phyloP scores from a whole-genome alignment of 1,284 basidiomycete species.

The Cutaneotrichosporon sp. region DNA sequence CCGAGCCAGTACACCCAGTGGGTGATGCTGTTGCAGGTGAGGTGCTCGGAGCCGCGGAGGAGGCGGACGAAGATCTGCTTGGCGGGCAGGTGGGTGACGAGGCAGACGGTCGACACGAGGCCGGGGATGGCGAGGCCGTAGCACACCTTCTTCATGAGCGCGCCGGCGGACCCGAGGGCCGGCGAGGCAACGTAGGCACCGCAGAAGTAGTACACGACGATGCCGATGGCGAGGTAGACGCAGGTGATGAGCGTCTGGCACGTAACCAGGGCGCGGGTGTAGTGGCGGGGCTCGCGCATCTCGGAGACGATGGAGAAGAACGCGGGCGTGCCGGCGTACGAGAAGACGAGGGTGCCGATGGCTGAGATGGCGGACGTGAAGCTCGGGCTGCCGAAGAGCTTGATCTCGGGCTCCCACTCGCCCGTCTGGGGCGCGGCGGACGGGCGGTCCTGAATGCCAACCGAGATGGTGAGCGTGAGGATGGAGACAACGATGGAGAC shows the following conservation, averaged over 20 bases:
- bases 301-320: constrained; percentile 29
- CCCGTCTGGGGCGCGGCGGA: constrained; percentile 39
- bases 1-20: constrained; percentile 47
- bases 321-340: constrained; percentile 22
- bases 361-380: constrained; percentile 33
- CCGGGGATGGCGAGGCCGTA: constrained; percentile 52
- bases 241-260: constrained; percentile 26
- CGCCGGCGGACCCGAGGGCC: constrained; percentile 37
- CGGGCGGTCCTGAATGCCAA: constrained; percentile 47
- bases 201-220: constrained; percentile 39
- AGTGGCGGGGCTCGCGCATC: constrained; percentile 34
- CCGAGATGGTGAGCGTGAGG: constrained; percentile 45
- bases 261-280: constrained; percentile 25
- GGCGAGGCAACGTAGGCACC: constrained; percentile 35
- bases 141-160: constrained; percentile 36
- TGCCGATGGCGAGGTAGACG: constrained; percentile 31
- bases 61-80: constrained; percentile 42
- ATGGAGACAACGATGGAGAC: constrained; percentile 32
- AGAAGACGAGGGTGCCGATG: constrained; percentile 24
- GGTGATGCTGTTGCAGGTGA: constrained; percentile 33
- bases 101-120: constrained; percentile 23
- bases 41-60: constrained; percentile 37
- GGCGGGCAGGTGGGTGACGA: constrained; percentile 24
- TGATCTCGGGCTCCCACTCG: constrained; percentile 39
- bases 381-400: constrained; percentile 31